Conservation (phyloP, 2,329 filamentous ascomycete species). For the Trichoderma sp. region DNA sequence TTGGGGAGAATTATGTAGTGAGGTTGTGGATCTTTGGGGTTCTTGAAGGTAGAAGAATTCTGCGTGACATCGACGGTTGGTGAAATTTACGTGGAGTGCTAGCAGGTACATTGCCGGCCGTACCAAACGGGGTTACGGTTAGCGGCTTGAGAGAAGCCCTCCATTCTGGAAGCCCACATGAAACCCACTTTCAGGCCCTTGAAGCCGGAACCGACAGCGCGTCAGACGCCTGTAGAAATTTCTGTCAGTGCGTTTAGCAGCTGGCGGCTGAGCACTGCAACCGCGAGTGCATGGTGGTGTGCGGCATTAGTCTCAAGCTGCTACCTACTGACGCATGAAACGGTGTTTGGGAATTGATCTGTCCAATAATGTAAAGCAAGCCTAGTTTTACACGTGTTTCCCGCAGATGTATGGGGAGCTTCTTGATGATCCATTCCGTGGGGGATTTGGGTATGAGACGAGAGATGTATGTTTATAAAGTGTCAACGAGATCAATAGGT, state of each 20-base stretch:
- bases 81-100: slow-evolving; percentile 16
- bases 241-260: neutral
- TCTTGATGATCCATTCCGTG: neutral
- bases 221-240: slow-evolving; percentile 2
- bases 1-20: slow-evolving; percentile 17
- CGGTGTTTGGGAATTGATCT: neutral
- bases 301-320: neutral
- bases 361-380: neutral
- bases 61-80: slow-evolving; percentile 21
- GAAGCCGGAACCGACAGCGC: slow-evolving; percentile 14
- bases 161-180: neutral
- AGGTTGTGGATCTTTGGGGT: slow-evolving; percentile 17
- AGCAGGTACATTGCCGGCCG: slow-evolving; percentile 16
- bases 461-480: neutral
- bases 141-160: slow-evolving; percentile 17
- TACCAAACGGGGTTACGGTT: slow-evolving; percentile 11
- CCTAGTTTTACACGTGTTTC: neutral
- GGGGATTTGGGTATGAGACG: neutral
- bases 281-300: neutral
- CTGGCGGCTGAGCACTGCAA: neutral
- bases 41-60: slow-evolving; percentile 20
- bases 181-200: slow-evolving; percentile 8
- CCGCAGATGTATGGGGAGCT: neutral
- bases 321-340: neutral
- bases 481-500: neutral